phyloP scores from a whole-genome alignment of 169 alveolate genomes.

The Plasmodium yoelii region DNA sequence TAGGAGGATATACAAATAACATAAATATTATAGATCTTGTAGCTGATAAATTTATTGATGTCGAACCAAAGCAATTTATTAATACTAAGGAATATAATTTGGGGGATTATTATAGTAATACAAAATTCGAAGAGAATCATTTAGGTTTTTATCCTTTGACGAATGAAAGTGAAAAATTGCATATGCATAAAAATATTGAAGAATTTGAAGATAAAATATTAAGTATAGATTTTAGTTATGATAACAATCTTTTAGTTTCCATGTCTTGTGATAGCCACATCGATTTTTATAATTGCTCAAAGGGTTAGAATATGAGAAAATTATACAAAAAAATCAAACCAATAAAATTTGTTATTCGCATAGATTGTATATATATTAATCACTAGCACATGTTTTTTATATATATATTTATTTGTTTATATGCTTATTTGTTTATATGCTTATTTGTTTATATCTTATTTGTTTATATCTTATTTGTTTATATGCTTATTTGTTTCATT shows the following conservation, averaged over 20 bases:
- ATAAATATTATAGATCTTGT: constrained; percentile 47
- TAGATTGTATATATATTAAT: neutral
- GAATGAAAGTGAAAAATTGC: constrained; percentile 4
- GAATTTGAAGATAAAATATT: constrained; percentile 53
- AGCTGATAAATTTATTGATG: constrained; percentile 62
- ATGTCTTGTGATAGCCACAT: constrained; percentile 52
- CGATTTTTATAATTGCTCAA: constrained; percentile 75
- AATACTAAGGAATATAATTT: neutral
- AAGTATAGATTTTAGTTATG: constrained; percentile 72
- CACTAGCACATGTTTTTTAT: neutral
- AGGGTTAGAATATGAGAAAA: constrained; percentile 27
- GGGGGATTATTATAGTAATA: neutral
- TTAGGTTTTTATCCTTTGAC: neutral
- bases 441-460: neutral
- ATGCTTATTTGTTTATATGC: neutral
- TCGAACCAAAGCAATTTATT: constrained; percentile 30
- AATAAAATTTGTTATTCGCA: neutral
- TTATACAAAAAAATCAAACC: neutral
- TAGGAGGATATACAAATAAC: constrained; percentile 74
- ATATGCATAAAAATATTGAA: neutral
- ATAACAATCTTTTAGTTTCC: constrained; percentile 68
- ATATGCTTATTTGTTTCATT: neutral
- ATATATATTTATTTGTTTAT: neutral
- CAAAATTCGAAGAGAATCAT: constrained; percentile 13
- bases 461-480: too few species aligned